Evolutionary conservation across 768 basidiomycete species (phyloP).

Genomic region (Crassisporium funariophilum): DNA sequence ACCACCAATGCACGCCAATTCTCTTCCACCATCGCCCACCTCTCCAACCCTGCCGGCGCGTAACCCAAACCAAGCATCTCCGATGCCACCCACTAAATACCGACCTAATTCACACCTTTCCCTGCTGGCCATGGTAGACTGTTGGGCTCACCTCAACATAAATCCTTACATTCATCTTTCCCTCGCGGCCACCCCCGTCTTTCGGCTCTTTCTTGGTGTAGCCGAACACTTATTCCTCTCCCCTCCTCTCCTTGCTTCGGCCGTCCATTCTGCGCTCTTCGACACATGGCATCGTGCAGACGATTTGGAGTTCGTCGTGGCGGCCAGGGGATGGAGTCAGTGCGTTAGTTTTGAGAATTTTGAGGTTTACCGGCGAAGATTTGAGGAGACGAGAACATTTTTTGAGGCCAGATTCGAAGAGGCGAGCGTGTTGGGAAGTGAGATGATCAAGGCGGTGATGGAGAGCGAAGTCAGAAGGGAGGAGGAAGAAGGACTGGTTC

Average conservation of each 20-base stretch:
- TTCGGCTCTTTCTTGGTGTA: slow-evolving; percentile 95
- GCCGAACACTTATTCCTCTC: slow-evolving; percentile 93
- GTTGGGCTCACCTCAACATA: slow-evolving; percentile 87
- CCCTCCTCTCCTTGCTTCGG: slow-evolving; percentile 37
- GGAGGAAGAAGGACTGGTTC: slow-evolving; percentile 20
- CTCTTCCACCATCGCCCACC: slow-evolving; percentile 9
- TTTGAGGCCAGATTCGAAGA: slow-evolving; percentile 90
- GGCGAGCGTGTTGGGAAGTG: slow-evolving; percentile 75
- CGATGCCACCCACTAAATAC: slow-evolving; percentile 8
- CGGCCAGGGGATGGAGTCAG: slow-evolving; percentile 94
- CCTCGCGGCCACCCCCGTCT: slow-evolving; percentile 94
- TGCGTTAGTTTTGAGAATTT: slow-evolving; percentile 92
- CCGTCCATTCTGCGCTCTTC: slow-evolving; percentile 73
- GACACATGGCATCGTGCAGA: slow-evolving; percentile 84
- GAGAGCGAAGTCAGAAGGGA: slow-evolving; percentile 53
- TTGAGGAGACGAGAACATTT: slow-evolving; percentile 77
- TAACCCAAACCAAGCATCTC: slow-evolving; percentile 3
- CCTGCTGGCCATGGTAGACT: slow-evolving; percentile 97
- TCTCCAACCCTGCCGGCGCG: not conserved
- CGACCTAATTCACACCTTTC: slow-evolving; percentile 32
- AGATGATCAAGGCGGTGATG: slow-evolving; percentile 89
- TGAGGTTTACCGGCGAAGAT: slow-evolving; percentile 81
- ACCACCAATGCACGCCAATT: slow-evolving; percentile 11
- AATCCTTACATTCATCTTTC: slow-evolving; percentile 90
- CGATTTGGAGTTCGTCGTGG: slow-evolving; percentile 93